Percentiles rank a stretch among this genome's conserved stretches.
Evolutionary conservation across 1,284 basidiomycete genomes (phyloP).

Genomic region (Boletus mariae): DNA sequence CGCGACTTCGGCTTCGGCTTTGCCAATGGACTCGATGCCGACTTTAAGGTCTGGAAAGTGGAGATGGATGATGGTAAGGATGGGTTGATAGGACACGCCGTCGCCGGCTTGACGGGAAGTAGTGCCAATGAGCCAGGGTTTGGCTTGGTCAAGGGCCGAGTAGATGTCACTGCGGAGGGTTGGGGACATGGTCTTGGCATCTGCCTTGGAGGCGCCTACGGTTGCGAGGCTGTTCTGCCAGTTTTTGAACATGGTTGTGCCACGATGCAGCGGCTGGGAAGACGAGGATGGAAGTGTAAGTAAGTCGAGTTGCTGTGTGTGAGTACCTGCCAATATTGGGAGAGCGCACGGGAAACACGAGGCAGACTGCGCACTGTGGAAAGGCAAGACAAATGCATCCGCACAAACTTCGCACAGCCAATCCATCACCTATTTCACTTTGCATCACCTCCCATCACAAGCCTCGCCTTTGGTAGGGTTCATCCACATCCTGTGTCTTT

Average conservation of each 20-base stretch:
- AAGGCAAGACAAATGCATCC: neutral
- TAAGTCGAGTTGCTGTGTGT: neutral
- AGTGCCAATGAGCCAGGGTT: neutral
- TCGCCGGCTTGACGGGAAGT: neutral
- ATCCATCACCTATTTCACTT: no score
- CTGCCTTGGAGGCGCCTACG: constrained; percentile 27
- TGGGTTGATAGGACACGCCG: neutral
- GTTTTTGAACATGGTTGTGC: neutral
- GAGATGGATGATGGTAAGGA: no score
- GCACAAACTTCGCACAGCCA: neutral
- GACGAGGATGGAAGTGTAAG: neutral
- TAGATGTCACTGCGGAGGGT: constrained; percentile 39
- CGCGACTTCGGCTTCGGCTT: constrained; percentile 40
- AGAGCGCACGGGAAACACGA: constrained; percentile 6
- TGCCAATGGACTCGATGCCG: constrained; percentile 36
- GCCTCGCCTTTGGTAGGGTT: no score
- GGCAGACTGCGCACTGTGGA: neutral
- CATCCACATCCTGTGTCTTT: no score
- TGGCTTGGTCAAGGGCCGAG: constrained; percentile 30
- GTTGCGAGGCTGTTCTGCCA: neutral
- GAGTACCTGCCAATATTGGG: neutral
- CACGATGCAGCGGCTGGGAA: neutral
- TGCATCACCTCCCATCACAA: no score
- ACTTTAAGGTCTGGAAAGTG: no score
- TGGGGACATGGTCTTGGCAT: constrained; percentile 41